Base-by-base conservation (phyloP, 306 rosid species). In the Calophaca sinica region DNA sequence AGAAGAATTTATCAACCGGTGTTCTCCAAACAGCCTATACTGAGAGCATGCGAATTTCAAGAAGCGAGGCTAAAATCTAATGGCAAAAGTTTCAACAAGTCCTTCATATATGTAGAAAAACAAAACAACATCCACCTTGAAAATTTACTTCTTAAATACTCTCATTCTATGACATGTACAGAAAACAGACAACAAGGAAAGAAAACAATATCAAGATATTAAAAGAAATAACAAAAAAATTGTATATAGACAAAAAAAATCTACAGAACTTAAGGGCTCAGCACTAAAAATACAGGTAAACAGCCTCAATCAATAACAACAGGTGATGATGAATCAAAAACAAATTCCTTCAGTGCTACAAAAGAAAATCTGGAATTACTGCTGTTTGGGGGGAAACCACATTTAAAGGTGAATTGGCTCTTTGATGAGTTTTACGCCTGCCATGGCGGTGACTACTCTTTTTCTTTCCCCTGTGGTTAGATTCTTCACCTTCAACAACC, bases 341-440 rank as follows among this genome's bases (percentile, higher is more conserved):
- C 54, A 49, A 51, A 60, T 79, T 73, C 70, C 60, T 62, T 60
- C 29, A 68, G 61, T 49, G 77, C 91, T 88, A 92, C 74, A 94
- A 84, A 68, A 94, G 97, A 82, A 92, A 94, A 81, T 94, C 99
- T 8, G 99, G 99, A 79, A 94, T 86, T 65, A 77, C 93, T 9
- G 85, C 84, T 39, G 91, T 62, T 79, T 86, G 96, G 46, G 96
- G 96, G 46, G 96, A 81, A 82, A 77, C 89, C 81, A 82, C 91
- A 50, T 74, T 88, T 80, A 86, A 84, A 33, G 91, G 85, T 33
- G 78, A 83, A 36, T 87, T 88, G 36, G 86, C 85, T 82, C 87
- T 88, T 85, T 82, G 91, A 70, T 65, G 90, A 85, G 86, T 84
- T 81, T 82, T 88, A 63, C 81, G 90, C 78, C 79, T 92, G 48